These are phyloP conservation scores for Globisporangium abappressorium DNA, from an alignment of 352 stramenopile genomes.

Conservation along the genomic window DNA sequence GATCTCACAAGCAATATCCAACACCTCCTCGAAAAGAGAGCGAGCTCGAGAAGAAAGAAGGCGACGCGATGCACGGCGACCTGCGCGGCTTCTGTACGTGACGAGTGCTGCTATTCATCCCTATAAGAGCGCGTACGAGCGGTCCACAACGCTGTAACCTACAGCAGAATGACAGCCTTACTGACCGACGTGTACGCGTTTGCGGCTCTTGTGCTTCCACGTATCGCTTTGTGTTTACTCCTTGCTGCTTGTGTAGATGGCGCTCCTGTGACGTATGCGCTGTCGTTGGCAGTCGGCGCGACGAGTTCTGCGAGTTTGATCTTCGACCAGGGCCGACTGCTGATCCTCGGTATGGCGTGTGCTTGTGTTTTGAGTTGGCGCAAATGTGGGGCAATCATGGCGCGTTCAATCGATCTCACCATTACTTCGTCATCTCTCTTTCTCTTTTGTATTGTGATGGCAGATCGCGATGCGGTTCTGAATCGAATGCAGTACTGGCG, in stretches of 20 bases:
- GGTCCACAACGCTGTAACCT: background rate
- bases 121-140: background rate
- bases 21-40: background rate
- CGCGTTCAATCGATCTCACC: background rate
- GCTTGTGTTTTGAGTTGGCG: background rate
- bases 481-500: constrained; percentile 66
- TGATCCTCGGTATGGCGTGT: constrained; percentile 37
- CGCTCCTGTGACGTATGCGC: constrained; percentile 76
- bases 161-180: background rate
- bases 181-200: background rate
- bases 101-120: background rate
- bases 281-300: constrained; percentile 61
- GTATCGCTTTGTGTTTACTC: background rate
- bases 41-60: constrained; percentile 1
- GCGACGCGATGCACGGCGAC: constrained; percentile 59
- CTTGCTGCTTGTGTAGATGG: constrained; percentile 40
- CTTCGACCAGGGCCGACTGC: constrained; percentile 49
- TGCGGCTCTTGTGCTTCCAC: constrained; percentile 1
- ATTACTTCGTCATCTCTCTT: background rate
- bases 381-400: background rate
- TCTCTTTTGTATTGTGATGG: background rate
- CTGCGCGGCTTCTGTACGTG: constrained; percentile 79
- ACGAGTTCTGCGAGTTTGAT: constrained; percentile 66
- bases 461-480: constrained; percentile 60
- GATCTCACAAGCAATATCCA: constrained; percentile 3